Base-by-base conservation (phyloP, 805 yeast genomes). In the Ogataea philodendri region DNA sequence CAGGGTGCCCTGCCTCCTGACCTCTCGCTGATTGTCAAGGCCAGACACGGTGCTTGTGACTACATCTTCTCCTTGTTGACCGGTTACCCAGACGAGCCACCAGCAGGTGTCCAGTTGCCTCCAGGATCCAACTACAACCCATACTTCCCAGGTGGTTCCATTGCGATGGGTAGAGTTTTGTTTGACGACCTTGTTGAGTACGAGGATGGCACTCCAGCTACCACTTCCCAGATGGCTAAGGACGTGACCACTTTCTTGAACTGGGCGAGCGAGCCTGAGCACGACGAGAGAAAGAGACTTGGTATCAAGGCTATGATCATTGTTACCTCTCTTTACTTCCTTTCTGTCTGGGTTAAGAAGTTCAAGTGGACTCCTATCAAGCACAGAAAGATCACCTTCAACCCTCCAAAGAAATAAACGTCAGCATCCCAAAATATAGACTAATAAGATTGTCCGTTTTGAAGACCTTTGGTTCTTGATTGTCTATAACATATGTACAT, bases 1-100 rank as follows among this genome's bases (percentile, higher is more conserved):
- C 96, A 87, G 73, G 98, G 98, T 69, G 97, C 98, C 46, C 76
- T 84, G 51, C 98, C 98, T 48, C 98, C 98, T 43, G 98, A 93
- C 72, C 79, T 93, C 62, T 88, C 97, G 24, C 76, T 93, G 66
- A 87, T 93, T 59, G 94, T 90, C 66, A 90, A 90, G 78, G 97
- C 98, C 52, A 85, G 98, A 77, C 97, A 93, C 71, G 97, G 97
- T 63, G 97, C 87, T 52, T 76, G 84, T 62, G 97, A 93, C 66
- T 93, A 93, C 70, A 84, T 93, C 64, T 93, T 93, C 67, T 69
- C 97, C 19, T 70, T 93, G 60, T 81, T 93, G 67, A 93, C 97
- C 45, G 98, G 98, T 62, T 93, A 93, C 74, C 97, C 97, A 57
- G 98, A 93, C 30, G 97, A 93, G 46, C 84, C 96, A 44, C 98